Percentiles rank a stretch among this genome's conserved stretches.
Conservation (phyloP, 2,329 filamentous ascomycete species). For the Fusarium sublunatum region DNA sequence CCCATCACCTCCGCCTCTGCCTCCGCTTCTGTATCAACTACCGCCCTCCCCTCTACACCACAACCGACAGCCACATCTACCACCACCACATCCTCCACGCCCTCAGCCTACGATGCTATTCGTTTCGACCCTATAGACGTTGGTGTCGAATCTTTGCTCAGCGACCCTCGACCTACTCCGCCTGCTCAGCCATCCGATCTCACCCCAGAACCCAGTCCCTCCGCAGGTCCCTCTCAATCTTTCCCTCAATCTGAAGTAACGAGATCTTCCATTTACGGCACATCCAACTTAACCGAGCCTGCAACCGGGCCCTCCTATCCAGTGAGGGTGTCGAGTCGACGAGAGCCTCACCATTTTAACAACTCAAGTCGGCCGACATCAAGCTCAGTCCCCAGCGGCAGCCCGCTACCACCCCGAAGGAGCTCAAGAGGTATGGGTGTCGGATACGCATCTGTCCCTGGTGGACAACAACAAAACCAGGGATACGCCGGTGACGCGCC, state of each 20-base stretch:
- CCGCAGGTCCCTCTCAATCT: slow-evolving; percentile 28
- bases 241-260: slow-evolving; percentile 37
- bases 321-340: slow-evolving; percentile 75
- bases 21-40: slow-evolving; percentile 32
- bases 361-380: slow-evolving; percentile 66
- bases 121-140: slow-evolving; percentile 43
- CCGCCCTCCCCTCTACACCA: slow-evolving; percentile 25
- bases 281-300: slow-evolving; percentile 70
- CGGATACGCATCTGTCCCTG: slow-evolving; percentile 57
- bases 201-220: slow-evolving; percentile 25
- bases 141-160: slow-evolving; percentile 35
- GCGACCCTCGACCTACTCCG: slow-evolving; percentile 38
- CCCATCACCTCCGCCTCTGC: slow-evolving; percentile 27
- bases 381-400: slow-evolving; percentile 59
- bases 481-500: slow-evolving; percentile 56
- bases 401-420: slow-evolving; percentile 77
- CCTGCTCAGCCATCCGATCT: slow-evolving; percentile 29
- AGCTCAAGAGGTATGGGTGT: slow-evolving; percentile 78
- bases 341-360: slow-evolving; percentile 70
- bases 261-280: slow-evolving; percentile 64
- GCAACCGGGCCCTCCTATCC: slow-evolving; percentile 64
- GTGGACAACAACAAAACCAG: slow-evolving; percentile 40
- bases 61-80: slow-evolving; percentile 28
- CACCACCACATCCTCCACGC: slow-evolving; percentile 23
- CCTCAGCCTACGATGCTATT: slow-evolving; percentile 39